Conservation (phyloP, 352 stramenopile species). For the Globisporangium splendens region DNA sequence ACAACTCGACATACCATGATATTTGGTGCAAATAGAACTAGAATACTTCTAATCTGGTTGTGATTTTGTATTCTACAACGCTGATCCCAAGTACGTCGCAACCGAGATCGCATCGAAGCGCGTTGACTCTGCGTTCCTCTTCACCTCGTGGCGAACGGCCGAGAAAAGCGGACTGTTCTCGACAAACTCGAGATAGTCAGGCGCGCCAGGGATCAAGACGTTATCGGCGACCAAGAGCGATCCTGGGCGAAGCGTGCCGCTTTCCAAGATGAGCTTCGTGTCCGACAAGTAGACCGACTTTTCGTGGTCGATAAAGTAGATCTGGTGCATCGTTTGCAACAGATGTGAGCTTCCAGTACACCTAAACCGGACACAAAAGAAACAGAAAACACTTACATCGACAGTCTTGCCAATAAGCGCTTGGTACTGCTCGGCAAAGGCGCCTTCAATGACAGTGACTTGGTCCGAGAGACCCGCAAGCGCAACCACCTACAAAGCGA, state of each 20-base stretch:
- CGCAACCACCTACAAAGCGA: slow-evolving; percentile 23
- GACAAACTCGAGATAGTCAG: slow-evolving; percentile 34
- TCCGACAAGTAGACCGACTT: slow-evolving; percentile 34
- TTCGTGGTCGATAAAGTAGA: slow-evolving; percentile 51
- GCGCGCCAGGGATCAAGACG: slow-evolving; percentile 24
- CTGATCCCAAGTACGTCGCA: slow-evolving; percentile 4
- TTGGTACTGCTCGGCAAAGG: slow-evolving; percentile 26
- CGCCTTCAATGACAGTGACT: slow-evolving; percentile 27
- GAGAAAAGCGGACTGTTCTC: slow-evolving; percentile 32
- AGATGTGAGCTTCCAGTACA: background rate
- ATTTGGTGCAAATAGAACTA: no score
- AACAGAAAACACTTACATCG: slow-evolving; percentile 15
- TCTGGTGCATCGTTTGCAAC: slow-evolving; percentile 9
- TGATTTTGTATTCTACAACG: no score
- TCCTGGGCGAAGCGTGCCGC: slow-evolving; percentile 21
- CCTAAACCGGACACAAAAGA: background rate
- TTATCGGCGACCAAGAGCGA: slow-evolving; percentile 36
- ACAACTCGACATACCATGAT: no score
- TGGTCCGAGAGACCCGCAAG: slow-evolving; percentile 33
- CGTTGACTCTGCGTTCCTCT: background rate
- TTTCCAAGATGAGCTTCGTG: slow-evolving; percentile 39
- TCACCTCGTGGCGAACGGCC: slow-evolving; percentile 18
- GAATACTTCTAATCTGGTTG: no score
- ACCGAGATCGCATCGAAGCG: slow-evolving; percentile 11
- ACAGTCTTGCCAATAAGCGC: slow-evolving; percentile 27